These are phyloP conservation scores for Hymenoscyphus linearis DNA, from an alignment of 2,329 filamentous ascomycete genomes.

Conservation along the genomic window DNA sequence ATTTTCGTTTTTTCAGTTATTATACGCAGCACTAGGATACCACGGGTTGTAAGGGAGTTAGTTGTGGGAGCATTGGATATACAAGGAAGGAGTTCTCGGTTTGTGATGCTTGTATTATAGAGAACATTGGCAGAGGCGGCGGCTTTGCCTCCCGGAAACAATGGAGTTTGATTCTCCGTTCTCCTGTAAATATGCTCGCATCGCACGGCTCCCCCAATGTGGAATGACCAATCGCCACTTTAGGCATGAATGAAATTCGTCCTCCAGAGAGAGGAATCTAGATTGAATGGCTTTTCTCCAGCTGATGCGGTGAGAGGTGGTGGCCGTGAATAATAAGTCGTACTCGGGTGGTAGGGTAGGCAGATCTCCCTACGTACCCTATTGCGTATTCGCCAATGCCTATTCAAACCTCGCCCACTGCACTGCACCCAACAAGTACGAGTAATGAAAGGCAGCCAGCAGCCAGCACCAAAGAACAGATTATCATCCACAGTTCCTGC, in stretches of 20 bases:
- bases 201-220: neutral
- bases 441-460: too few relatives aligned
- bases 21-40: slow-evolving; percentile 3
- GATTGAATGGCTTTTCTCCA: too few relatives aligned
- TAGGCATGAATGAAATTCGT: too few relatives aligned
- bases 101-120: slow-evolving; percentile 7
- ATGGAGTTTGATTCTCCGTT: neutral
- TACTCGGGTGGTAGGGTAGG: too few relatives aligned
- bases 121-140: neutral
- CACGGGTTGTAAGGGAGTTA: slow-evolving; percentile 1
- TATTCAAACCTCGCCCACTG: too few relatives aligned
- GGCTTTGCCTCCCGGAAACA: neutral
- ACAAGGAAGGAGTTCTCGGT: slow-evolving; percentile 1
- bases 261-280: too few relatives aligned
- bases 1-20: neutral
- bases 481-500: neutral
- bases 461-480: too few relatives aligned
- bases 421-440: too few relatives aligned
- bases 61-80: slow-evolving; percentile 2
- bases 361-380: too few relatives aligned
- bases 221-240: neutral
- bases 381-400: too few relatives aligned
- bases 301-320: too few relatives aligned
- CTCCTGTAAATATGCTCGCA: neutral
- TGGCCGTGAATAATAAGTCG: too few relatives aligned